A percentile compares a stretch with the other conserved stretches of the same genome.
phyloP scores from a whole-genome alignment of 495 filamentous ascomycete species.

The Lindgomyces ingoldianus region DNA sequence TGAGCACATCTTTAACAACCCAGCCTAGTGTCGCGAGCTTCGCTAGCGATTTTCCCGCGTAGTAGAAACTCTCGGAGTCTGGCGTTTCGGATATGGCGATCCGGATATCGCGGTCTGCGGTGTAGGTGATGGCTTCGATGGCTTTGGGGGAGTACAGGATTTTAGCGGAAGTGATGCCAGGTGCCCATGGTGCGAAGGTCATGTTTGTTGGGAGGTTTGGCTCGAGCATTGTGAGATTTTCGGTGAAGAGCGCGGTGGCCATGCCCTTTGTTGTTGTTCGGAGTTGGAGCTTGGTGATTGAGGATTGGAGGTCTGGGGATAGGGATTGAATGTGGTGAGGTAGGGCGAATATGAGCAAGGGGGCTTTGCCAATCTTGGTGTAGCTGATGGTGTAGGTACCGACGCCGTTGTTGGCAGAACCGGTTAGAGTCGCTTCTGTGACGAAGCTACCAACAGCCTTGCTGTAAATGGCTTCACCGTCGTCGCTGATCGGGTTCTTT shows the following conservation, averaged over 20 bases:
- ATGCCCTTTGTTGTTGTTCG: constrained; percentile 86
- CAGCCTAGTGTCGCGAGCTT: constrained; percentile 80
- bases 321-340: constrained; percentile 84
- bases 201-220: constrained; percentile 66
- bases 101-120: constrained; percentile 65
- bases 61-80: constrained; percentile 88
- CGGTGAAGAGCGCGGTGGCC: constrained; percentile 69
- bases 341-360: constrained; percentile 83
- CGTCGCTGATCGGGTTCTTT: constrained; percentile 62
- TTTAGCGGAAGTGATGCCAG: constrained; percentile 45
- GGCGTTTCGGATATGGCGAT: constrained; percentile 69
- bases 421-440: constrained; percentile 42
- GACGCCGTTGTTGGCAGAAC: constrained; percentile 53
- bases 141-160: constrained; percentile 47
- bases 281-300: constrained; percentile 60
- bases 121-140: constrained; percentile 55
- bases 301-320: constrained; percentile 55
- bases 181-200: constrained; percentile 72
- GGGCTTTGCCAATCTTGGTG: constrained; percentile 61
- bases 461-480: constrained; percentile 70
- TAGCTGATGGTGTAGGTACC: constrained; percentile 73
- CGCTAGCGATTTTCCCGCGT: constrained; percentile 83
- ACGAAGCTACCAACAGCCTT: constrained; percentile 72
- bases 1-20: constrained; percentile 65
- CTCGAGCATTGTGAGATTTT: constrained; percentile 80